Evolutionary conservation across 805 yeast genomes (phyloP).

Genomic region (Saturnispora sanitii): DNA sequence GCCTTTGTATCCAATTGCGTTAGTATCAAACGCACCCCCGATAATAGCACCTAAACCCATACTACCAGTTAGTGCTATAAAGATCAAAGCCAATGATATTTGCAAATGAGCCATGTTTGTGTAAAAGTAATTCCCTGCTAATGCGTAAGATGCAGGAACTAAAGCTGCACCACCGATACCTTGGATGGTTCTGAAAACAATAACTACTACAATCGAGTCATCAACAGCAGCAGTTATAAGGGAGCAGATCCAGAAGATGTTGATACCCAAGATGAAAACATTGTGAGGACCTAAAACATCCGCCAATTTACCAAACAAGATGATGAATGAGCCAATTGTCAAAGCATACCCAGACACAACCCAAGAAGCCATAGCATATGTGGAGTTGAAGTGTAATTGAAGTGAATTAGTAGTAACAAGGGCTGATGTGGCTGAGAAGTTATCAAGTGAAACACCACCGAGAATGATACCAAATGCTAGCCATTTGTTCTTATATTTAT

Average conservation of each 20-base stretch:
- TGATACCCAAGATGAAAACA: conserved; percentile 21
- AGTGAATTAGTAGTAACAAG: conserved; percentile 17
- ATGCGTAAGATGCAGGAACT: conserved; percentile 25
- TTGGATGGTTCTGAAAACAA: conserved; percentile 36
- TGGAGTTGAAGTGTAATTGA: conserved; percentile 31
- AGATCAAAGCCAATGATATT: conserved; percentile 12
- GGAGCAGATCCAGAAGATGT: conserved; percentile 17
- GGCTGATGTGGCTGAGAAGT: conserved; percentile 21
- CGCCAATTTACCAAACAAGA: conserved; percentile 32
- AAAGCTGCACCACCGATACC: conserved; percentile 35
- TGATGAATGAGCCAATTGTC: conserved; percentile 36
- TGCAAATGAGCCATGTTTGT: conserved; percentile 8
- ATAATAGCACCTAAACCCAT: conserved; percentile 32
- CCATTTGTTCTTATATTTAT: conserved; percentile 14
- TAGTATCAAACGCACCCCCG: conserved; percentile 36
- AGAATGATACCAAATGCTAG: conserved; percentile 12
- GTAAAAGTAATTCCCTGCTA: conserved; percentile 19
- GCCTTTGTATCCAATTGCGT: conserved; percentile 32
- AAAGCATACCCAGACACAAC: conserved; percentile 34
- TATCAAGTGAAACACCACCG: conserved; percentile 16
- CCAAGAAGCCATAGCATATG: conserved; percentile 31
- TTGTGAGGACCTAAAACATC: conserved; percentile 33
- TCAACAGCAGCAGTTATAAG: conserved; percentile 30
- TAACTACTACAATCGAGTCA: conserved; percentile 27
- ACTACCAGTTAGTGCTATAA: conserved; percentile 20